Percentiles rank a stretch among this genome's conserved stretches.
phyloP scores from a whole-genome alignment of 208 protist genomes.

The Trichomonas vaginalis region DNA sequence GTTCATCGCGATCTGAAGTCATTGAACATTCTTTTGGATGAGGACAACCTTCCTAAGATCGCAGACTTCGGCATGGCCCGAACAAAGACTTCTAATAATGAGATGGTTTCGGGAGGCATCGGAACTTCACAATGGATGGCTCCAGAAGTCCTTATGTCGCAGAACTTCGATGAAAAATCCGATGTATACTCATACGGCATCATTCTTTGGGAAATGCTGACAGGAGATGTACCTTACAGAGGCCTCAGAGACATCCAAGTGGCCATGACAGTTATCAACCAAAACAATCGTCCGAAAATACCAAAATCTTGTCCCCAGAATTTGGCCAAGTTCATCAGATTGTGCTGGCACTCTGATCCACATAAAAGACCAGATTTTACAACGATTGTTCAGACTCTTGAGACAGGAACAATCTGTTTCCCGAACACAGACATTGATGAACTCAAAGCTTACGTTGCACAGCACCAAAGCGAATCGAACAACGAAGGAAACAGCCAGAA shows the following conservation, averaged over 20 bases:
- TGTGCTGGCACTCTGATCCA: not conserved
- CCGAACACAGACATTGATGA: not conserved
- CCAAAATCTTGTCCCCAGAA: constrained; percentile 2
- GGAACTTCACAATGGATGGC: constrained; percentile 15
- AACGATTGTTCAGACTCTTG: not conserved
- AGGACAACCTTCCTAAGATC: not conserved
- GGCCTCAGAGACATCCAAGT: constrained; percentile 13
- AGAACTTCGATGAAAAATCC: not conserved
- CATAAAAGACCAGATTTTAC: not conserved
- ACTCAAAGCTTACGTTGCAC: not conserved
- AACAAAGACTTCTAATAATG: not conserved
- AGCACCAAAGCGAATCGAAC: not conserved
- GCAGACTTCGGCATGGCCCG: not conserved
- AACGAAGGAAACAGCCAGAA: not conserved
- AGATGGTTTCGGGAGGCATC: not conserved
- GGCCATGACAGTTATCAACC: constrained; percentile 4
- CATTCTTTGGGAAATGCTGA: constrained; percentile 3
- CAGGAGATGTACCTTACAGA: constrained; percentile 5
- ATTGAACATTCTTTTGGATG: not conserved
- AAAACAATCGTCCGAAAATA: constrained; percentile 10
- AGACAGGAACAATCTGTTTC: not conserved
- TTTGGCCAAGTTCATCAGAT: not conserved
- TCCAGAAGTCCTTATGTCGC: not conserved
- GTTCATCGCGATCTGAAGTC: not conserved
- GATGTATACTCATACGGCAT: constrained; percentile 4